Percentiles rank a stretch among this genome's conserved stretches.
These are phyloP conservation scores for Ascochyta clinopodiicola DNA, from an alignment of 2,329 filamentous ascomycete species.

Conservation along the genomic window DNA sequence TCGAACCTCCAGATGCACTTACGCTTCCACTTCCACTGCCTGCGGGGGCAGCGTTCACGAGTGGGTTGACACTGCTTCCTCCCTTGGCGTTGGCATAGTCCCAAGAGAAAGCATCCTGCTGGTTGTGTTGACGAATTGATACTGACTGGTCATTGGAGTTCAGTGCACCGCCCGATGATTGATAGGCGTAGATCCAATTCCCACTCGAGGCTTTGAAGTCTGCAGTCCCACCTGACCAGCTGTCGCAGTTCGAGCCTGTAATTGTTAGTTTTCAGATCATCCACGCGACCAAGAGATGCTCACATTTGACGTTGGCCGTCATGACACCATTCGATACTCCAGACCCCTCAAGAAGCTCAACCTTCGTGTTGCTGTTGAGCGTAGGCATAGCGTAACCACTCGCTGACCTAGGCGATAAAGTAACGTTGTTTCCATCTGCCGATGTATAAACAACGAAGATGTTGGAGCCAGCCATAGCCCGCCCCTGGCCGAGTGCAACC, in stretches of 20 bases:
- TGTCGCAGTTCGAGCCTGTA: conserved; percentile 59
- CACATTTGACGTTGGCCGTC: conserved; percentile 64
- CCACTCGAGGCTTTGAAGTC: conserved; percentile 54
- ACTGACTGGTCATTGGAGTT: conserved; percentile 55
- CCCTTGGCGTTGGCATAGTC: conserved; percentile 59
- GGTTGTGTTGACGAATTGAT: conserved; percentile 55
- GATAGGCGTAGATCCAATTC: conserved; percentile 60
- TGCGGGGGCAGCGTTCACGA: conserved; percentile 39
- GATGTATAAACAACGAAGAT: conserved; percentile 67
- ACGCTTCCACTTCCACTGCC: conserved; percentile 27
- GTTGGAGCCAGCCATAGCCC: conserved; percentile 60
- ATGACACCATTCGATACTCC: conserved; percentile 61
- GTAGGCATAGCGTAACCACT: conserved; percentile 54
- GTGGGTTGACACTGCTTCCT: conserved; percentile 55
- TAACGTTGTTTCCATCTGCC: conserved; percentile 60
- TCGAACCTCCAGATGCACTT: conserved; percentile 13
- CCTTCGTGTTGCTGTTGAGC: conserved; percentile 51
- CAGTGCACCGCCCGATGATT: conserved; percentile 54
- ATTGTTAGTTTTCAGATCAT: conserved; percentile 14
- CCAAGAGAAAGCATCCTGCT: conserved; percentile 52
- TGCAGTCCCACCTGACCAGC: conserved; percentile 61
- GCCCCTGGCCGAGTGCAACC: conserved; percentile 64
- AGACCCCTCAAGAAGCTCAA: conserved; percentile 60
- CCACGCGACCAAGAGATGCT: neutral
- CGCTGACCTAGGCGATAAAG: conserved; percentile 60